Base-by-base conservation (phyloP, 1,139 yeast genomes). In the Candida albicans region DNA sequence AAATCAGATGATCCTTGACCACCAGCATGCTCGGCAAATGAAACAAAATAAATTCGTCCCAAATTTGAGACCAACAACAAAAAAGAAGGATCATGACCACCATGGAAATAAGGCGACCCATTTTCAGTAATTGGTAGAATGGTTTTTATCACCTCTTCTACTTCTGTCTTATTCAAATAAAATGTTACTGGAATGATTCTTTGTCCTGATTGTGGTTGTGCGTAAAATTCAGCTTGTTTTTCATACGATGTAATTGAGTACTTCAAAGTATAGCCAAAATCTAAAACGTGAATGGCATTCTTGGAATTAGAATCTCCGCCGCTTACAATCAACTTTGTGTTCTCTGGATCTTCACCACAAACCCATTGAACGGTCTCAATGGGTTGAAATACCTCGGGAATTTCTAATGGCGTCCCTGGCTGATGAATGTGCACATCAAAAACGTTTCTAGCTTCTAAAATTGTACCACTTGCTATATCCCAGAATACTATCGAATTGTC, bases 401-500 rank as follows among this genome's bases (percentile, higher is more conserved):
- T 46, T 44, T 44, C 53, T 46, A 53, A 26, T 26, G 67, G 56
- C 1, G 56, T 52, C 0, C 73, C 70, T 41, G 87, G 84, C 25
- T 66, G 61, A 55, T 89, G 83, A 24, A 89, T 77, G 44, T 81
- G 77, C 4, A 81, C 70, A 42, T 87, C 95, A 46, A 78, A 75
- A 7, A 87, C 53, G 1, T 88, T 79, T 53, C 98, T 76, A 0
- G 96, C 91, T 44, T 83, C 84, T 7, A 93, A 68, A 37, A 84
- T 65, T 11, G 79, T 79, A 0, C 95, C 96, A 34, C 84, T 83
- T 32, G 81, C 75, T 0, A 88, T 84, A 62, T 93, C 99, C 97
- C 98, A 95, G 56, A 93, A 93, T 4, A 81, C 96, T 37, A 95
- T 57, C 0, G 95, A 78, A 41, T 91, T 93, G 55, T 91, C 97